Percentiles rank a stretch among this genome's conserved stretches.
Evolutionary conservation across 2,329 filamentous ascomycete species (phyloP).

Genomic region (Ascochyta fabae): DNA sequence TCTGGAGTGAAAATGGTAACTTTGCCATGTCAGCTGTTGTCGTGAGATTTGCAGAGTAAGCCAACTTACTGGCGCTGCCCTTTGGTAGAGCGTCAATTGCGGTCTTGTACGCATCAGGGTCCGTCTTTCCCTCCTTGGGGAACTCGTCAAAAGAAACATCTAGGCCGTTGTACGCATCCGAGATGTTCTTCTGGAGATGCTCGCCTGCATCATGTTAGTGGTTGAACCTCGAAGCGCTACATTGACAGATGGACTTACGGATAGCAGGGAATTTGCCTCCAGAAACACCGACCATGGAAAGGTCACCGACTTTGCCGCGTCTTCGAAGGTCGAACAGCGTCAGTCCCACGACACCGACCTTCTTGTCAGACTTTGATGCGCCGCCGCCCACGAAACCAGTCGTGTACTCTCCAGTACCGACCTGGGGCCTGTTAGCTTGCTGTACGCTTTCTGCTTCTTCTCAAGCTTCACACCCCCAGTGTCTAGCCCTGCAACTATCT

Average conservation of each 20-base stretch:
- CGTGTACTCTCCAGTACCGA: constrained; percentile 95
- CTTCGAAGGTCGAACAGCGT: constrained; percentile 88
- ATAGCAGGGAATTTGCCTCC: constrained; percentile 92
- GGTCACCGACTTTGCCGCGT: constrained; percentile 82
- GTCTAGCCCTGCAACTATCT: background rate
- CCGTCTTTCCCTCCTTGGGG: constrained; percentile 73
- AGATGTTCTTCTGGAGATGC: constrained; percentile 87
- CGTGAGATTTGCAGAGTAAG: background rate
- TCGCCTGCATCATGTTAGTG: constrained; percentile 62
- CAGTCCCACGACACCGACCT: constrained; percentile 90
- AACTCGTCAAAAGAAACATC: constrained; percentile 87
- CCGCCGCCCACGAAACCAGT: constrained; percentile 89
- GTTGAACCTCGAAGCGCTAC: background rate
- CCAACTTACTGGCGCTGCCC: constrained; percentile 71
- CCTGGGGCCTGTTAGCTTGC: constrained; percentile 50
- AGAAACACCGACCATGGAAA: constrained; percentile 89
- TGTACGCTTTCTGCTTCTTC: background rate
- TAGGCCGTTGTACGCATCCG: constrained; percentile 83
- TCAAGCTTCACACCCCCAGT: background rate
- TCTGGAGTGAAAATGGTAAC: constrained; percentile 96
- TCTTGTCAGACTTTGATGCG: constrained; percentile 89
- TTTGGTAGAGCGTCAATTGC: constrained; percentile 83
- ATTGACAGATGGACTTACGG: constrained; percentile 61
- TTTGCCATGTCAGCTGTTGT: constrained; percentile 13
- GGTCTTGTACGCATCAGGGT: constrained; percentile 83